These are phyloP conservation scores for Ogataea corticis DNA, from an alignment of 805 yeast genomes.

Conservation along the genomic window DNA sequence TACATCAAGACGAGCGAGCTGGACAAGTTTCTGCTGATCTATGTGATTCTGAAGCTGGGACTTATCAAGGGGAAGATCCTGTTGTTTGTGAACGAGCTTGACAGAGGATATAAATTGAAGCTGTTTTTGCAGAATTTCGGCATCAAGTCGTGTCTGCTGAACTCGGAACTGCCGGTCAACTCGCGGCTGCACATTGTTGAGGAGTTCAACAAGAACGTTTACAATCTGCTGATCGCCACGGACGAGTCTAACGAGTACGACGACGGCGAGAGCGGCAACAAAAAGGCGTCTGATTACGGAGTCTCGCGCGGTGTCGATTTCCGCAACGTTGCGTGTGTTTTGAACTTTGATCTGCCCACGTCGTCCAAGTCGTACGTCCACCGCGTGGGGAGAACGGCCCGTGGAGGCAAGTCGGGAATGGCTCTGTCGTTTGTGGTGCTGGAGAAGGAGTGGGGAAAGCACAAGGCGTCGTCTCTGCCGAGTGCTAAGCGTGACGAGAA, in stretches of 20 bases:
- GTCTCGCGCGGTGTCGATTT: slow-evolving; percentile 97
- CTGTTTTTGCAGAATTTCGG: slow-evolving; percentile 94
- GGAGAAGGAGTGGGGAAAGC: slow-evolving; percentile 80
- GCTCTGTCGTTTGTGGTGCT: slow-evolving; percentile 91
- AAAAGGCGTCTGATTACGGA: slow-evolving; percentile 63
- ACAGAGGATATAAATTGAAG: slow-evolving; percentile 91
- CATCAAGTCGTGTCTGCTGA: slow-evolving; percentile 80
- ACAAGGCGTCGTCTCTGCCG: slow-evolving; percentile 71
- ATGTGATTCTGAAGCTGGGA: slow-evolving; percentile 86
- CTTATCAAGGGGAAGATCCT: slow-evolving; percentile 89
- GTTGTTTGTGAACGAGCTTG: slow-evolving; percentile 89
- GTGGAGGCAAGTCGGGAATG: slow-evolving; percentile 96
- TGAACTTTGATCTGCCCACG: slow-evolving; percentile 91
- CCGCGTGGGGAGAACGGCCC: slow-evolving; percentile 95
- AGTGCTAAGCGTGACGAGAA: slow-evolving; percentile 85
- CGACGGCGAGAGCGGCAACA: slow-evolving; percentile 34
- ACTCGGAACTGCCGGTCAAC: slow-evolving; percentile 89
- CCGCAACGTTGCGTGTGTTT: slow-evolving; percentile 92
- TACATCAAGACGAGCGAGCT: slow-evolving; percentile 85
- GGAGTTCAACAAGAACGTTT: slow-evolving; percentile 88
- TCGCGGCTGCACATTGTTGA: slow-evolving; percentile 95
- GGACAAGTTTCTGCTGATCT: slow-evolving; percentile 87
- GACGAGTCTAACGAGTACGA: slow-evolving; percentile 76
- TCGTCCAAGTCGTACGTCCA: slow-evolving; percentile 89
- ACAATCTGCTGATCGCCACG: slow-evolving; percentile 87